These are phyloP conservation scores for Perkinsus chesapeaki DNA, from an alignment of 169 alveolate genomes.

Conservation along the genomic window DNA sequence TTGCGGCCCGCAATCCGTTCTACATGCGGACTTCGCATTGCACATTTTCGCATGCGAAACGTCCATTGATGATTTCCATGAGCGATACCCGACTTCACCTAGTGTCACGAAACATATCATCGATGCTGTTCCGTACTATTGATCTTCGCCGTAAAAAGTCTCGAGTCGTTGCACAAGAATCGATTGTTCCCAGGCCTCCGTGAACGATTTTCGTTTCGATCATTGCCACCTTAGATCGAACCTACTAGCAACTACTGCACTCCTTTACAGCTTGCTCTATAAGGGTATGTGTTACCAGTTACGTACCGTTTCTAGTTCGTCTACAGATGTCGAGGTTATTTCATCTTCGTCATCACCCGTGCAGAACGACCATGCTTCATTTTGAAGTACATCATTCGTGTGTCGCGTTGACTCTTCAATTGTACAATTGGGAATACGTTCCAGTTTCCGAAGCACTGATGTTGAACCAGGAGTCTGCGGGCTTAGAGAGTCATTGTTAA, in stretches of 20 bases:
- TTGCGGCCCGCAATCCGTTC: too few relatives aligned
- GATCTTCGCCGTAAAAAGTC: not conserved
- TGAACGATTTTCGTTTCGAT: not conserved
- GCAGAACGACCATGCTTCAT: too few relatives aligned
- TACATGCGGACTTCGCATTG: too few relatives aligned
- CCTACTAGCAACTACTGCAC: too few relatives aligned
- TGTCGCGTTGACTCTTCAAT: too few relatives aligned
- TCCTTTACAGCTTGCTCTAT: not conserved
- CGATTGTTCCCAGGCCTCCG: not conserved
- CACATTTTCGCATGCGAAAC: too few relatives aligned
- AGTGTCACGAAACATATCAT: too few relatives aligned
- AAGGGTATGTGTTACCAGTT: not conserved
- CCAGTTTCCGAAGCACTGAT: too few relatives aligned
- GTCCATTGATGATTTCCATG: too few relatives aligned
- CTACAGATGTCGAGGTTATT: not conserved
- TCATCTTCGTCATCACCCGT: not conserved
- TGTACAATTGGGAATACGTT: too few relatives aligned
- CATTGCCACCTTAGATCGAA: not conserved
- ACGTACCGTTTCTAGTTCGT: not conserved
- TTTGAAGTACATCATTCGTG: too few relatives aligned
- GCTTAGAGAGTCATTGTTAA: not conserved
- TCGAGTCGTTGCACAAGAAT: not conserved
- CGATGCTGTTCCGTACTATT: not conserved
- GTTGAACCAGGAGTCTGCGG: not conserved
- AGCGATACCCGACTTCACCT: too few relatives aligned